phyloP scores from a whole-genome alignment of 2,329 filamentous ascomycete genomes.

The Neopestalotiopsis sp. region DNA sequence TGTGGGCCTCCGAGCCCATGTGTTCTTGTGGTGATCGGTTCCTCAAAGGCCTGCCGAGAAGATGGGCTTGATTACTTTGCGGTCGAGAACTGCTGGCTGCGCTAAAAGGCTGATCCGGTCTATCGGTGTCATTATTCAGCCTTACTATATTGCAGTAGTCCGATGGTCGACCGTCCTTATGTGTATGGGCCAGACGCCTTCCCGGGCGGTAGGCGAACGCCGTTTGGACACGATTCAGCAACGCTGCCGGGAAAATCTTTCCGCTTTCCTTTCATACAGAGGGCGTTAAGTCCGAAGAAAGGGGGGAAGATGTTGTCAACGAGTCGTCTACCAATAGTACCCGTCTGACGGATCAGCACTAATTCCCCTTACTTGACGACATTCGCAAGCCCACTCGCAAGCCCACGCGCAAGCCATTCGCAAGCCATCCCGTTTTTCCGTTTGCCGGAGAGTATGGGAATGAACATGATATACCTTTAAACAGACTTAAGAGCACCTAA shows the following conservation, averaged over 20 bases:
- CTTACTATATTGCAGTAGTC: neutral
- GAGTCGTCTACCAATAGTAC: neutral
- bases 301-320: neutral
- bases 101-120: neutral
- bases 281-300: neutral
- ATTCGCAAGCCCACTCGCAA: neutral
- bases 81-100: neutral
- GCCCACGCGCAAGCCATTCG: neutral
- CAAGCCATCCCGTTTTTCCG: neutral
- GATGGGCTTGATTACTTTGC: neutral
- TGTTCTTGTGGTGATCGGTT: neutral
- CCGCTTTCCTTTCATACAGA: neutral
- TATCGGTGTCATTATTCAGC: neutral
- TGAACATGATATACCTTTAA: slow-evolving; percentile 10
- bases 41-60: neutral
- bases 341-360: neutral
- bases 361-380: neutral
- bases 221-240: neutral
- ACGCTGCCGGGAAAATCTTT: neutral
- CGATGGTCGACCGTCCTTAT: neutral
- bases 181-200: neutral
- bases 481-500: neutral
- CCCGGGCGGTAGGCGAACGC: neutral
- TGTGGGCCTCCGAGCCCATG: neutral
- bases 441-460: neutral